Percentiles rank a stretch among this genome's conserved stretches.
Conservation (phyloP, 139 green algal genomes). For the Eudorina sp. region DNA sequence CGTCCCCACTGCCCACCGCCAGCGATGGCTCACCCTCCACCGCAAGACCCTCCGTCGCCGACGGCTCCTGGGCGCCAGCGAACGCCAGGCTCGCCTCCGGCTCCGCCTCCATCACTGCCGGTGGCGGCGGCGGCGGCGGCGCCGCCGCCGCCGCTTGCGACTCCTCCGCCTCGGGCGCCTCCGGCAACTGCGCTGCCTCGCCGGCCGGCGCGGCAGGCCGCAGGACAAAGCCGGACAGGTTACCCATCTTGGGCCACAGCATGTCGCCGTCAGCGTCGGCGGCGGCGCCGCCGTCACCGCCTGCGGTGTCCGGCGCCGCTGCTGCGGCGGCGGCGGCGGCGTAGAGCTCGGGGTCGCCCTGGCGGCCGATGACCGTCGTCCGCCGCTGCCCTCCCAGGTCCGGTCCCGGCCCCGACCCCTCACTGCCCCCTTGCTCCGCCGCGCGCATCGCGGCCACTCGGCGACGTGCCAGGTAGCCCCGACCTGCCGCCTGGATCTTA, state of each 20-base stretch:
- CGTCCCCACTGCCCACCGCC: background rate
- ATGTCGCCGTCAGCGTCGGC: background rate
- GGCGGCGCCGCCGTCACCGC: background rate
- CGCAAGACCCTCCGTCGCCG: too few species aligned
- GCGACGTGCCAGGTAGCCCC: constrained; percentile 24
- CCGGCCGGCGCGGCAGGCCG: background rate
- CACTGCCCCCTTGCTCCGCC: background rate
- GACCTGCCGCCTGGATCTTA: constrained; percentile 40
- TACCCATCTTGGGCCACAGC: background rate
- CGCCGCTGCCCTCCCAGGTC: background rate
- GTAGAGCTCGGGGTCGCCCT: background rate
- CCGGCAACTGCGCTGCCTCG: background rate
- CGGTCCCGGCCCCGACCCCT: background rate
- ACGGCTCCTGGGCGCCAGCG: background rate
- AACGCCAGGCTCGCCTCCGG: background rate
- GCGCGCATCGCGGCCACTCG: background rate
- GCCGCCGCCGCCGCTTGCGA: background rate
- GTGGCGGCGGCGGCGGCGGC: too few species aligned
- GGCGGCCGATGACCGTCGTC: background rate
- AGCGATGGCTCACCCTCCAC: background rate
- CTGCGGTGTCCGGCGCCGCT: background rate
- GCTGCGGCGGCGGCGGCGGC: background rate
- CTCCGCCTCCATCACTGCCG: background rate
- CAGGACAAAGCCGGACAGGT: background rate
- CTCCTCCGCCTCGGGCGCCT: background rate